Conservation (phyloP, 2,329 filamentous ascomycete species). For the Lomentospora prolificans region DNA sequence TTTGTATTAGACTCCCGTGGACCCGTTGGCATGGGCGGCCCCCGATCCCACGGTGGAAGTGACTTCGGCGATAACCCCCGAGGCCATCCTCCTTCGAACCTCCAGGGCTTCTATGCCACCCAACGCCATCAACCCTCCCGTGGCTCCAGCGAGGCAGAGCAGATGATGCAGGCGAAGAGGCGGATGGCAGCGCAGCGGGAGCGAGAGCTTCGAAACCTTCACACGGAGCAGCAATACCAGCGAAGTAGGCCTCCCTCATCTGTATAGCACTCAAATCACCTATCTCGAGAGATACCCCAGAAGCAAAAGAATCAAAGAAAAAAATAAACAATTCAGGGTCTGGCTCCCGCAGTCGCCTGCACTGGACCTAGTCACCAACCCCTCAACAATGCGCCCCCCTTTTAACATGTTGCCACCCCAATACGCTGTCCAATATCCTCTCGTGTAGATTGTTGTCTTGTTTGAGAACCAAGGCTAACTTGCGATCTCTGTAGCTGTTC, state of each 20-base stretch:
- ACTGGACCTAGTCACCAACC: not conserved
- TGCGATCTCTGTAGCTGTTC: slow-evolving; percentile 31
- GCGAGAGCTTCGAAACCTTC: slow-evolving; percentile 97
- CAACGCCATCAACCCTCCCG: slow-evolving; percentile 84
- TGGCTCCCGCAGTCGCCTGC: slow-evolving; percentile 11
- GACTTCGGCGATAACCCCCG: slow-evolving; percentile 66
- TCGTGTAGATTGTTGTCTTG: slow-evolving; percentile 8
- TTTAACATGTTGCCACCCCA: slow-evolving; percentile 6
- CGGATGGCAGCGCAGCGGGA: slow-evolving; percentile 98
- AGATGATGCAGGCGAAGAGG: slow-evolving; percentile 98
- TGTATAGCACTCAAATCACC: slow-evolving; percentile 45
- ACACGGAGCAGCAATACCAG: slow-evolving; percentile 99
- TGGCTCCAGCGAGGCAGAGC: slow-evolving; percentile 83
- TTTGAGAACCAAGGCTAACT: slow-evolving; percentile 10
- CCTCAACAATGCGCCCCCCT: not conserved
- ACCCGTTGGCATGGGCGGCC: slow-evolving; percentile 36
- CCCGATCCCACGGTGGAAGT: slow-evolving; percentile 75
- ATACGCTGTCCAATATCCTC: slow-evolving; percentile 2
- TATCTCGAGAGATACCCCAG: slow-evolving; percentile 9
- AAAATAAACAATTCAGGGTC: slow-evolving; percentile 22
- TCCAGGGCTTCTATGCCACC: slow-evolving; percentile 88
- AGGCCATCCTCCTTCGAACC: slow-evolving; percentile 59
- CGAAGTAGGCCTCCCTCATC: slow-evolving; percentile 85
- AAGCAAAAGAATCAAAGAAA: slow-evolving; percentile 1
- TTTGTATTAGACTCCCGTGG: slow-evolving; percentile 56